phyloP scores from a whole-genome alignment of 1,284 basidiomycete genomes.

The Bjerkandera adusta region DNA sequence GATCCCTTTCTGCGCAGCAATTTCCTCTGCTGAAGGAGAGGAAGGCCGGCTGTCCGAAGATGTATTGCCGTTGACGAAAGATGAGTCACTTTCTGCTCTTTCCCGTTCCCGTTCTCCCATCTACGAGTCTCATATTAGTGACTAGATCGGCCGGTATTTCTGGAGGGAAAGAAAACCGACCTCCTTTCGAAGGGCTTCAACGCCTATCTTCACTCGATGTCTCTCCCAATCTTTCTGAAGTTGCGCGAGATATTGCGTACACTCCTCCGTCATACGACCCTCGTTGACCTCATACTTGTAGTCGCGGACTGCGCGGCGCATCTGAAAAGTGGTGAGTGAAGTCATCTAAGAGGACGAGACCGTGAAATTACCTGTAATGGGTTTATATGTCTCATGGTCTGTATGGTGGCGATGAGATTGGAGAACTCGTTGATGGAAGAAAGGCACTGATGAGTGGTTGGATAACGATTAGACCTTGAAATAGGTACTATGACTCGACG shows the following conservation, averaged over 20 bases:
- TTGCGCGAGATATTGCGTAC: constrained; percentile 89
- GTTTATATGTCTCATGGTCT: constrained; percentile 83
- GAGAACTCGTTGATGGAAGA: constrained; percentile 87
- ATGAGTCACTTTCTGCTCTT: constrained; percentile 41
- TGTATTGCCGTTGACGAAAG: constrained; percentile 41
- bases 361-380: constrained; percentile 71
- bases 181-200: constrained; percentile 79
- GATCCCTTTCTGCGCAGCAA: constrained; percentile 54
- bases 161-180: constrained; percentile 42
- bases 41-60: constrained; percentile 30
- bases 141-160: neutral
- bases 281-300: constrained; percentile 97
- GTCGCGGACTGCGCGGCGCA: constrained; percentile 90
- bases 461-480: constrained; percentile 9
- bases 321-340: constrained; percentile 40
- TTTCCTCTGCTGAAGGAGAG: constrained; percentile 29
- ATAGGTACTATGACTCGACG: no score
- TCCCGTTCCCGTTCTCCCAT: constrained; percentile 65
- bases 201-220: constrained; percentile 78
- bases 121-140: constrained; percentile 34
- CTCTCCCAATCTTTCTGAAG: constrained; percentile 96
- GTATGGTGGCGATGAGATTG: constrained; percentile 87
- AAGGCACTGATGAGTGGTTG: constrained; percentile 58
- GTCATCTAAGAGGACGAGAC: neutral
- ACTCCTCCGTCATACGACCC: constrained; percentile 90